Conservation (phyloP, 306 rosid species). For the Lathyrus sativus region DNA sequence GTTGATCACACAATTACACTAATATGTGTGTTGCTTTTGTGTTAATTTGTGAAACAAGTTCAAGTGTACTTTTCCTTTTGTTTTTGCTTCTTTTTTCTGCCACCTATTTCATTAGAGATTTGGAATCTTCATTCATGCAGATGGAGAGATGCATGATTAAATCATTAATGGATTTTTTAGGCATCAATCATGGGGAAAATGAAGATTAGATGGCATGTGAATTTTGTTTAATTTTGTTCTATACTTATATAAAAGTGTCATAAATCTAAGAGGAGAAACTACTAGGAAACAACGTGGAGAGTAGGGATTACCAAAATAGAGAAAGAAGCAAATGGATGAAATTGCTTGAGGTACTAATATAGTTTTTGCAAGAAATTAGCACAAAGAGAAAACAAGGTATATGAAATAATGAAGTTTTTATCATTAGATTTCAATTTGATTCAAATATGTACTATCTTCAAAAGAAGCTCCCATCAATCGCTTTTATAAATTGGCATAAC, state of each 20-base stretch:
- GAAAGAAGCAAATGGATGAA: background rate
- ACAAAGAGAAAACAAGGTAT: background rate
- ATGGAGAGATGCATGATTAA: conserved; percentile 26
- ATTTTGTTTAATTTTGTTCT: no score
- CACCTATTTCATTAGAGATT: background rate
- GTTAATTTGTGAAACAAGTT: conserved; percentile 42
- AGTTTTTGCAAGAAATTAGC: background rate
- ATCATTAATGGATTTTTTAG: conserved; percentile 26
- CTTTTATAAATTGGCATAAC: background rate
- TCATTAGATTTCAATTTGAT: background rate
- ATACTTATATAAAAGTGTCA: background rate
- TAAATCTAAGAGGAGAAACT: conserved; percentile 3
- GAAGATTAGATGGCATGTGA: background rate
- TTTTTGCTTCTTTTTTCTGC: background rate
- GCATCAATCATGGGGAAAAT: conserved; percentile 30
- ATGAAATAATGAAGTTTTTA: no score
- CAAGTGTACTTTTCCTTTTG: conserved; percentile 28
- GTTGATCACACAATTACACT: conserved; percentile 47
- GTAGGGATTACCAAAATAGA: background rate
- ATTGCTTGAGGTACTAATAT: no score
- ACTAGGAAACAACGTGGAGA: conserved; percentile 1
- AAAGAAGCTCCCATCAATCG: background rate
- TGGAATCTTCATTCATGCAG: conserved; percentile 35
- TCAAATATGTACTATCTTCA: background rate
- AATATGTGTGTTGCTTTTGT: conserved; percentile 26